Evolutionary conservation across 1,284 basidiomycete species (phyloP).

Genomic region (Somion occarium): DNA sequence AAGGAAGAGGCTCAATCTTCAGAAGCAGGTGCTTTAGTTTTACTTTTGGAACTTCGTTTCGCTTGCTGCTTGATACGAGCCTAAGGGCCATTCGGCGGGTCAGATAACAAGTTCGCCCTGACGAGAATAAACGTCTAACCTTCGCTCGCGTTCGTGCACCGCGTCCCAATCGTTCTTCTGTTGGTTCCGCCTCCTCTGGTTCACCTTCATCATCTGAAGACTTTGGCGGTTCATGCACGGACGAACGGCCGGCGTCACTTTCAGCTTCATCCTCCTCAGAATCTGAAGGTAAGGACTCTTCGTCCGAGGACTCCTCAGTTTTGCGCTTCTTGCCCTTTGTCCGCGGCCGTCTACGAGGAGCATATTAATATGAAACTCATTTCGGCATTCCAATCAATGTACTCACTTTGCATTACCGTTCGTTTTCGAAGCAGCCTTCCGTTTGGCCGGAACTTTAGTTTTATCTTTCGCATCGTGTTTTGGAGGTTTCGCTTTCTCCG

Average conservation of each 20-base stretch:
- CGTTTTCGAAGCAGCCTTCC: slow-evolving; percentile 30
- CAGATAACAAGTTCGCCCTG: background rate
- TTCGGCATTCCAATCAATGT: background rate
- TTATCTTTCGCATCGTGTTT: slow-evolving; percentile 23
- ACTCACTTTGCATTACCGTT: slow-evolving; percentile 39
- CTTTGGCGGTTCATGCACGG: slow-evolving; percentile 15
- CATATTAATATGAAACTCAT: background rate
- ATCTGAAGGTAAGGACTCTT: slow-evolving; percentile 22
- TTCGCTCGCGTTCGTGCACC: slow-evolving; percentile 42
- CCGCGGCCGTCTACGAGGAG: slow-evolving; percentile 23
- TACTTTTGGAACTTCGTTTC: slow-evolving; percentile 1
- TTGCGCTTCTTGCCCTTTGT: slow-evolving; percentile 29
- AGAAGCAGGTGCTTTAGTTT: background rate
- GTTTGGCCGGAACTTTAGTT: slow-evolving; percentile 29
- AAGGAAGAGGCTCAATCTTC: background rate
- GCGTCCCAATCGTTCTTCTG: slow-evolving; percentile 28
- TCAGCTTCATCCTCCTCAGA: slow-evolving; percentile 22
- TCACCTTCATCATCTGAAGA: slow-evolving; percentile 24
- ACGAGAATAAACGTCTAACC: slow-evolving; percentile 21
- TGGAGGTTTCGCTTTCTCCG: slow-evolving; percentile 28
- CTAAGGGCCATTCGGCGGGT: background rate
- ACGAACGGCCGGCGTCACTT: slow-evolving; percentile 19
- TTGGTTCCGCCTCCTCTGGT: slow-evolving; percentile 24
- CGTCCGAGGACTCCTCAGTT: slow-evolving; percentile 31
- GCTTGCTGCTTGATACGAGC: slow-evolving; percentile 9